These are phyloP conservation scores for Mentha longifolia DNA, from an alignment of 257 asterid species.

Conservation along the genomic window DNA sequence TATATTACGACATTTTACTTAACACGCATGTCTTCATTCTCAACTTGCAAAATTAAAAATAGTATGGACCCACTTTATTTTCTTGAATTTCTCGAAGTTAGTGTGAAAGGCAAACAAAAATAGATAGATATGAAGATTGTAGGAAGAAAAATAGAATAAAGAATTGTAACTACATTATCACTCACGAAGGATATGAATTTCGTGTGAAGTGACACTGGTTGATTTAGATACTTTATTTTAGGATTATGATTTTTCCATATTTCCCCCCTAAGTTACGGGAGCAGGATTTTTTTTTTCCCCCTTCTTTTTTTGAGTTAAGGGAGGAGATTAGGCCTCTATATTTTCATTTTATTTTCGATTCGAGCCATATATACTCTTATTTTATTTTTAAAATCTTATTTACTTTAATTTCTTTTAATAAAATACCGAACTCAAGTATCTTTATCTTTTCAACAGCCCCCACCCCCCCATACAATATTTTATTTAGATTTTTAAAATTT, in stretches of 20 bases:
- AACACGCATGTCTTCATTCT: constrained; percentile 66
- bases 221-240: constrained; percentile 30
- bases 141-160: constrained; percentile 6
- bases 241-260: not conserved
- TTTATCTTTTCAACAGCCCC: not conserved
- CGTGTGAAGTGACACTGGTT: constrained; percentile 35
- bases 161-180: constrained; percentile 16
- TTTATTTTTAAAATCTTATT: too few relatives aligned
- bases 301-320: not conserved
- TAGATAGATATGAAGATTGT: constrained; percentile 11
- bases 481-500: not conserved
- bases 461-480: not conserved
- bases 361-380: too few relatives aligned
- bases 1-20: constrained; percentile 56
- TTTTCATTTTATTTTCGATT: not conserved
- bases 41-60: constrained; percentile 45
- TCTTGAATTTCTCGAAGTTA: constrained; percentile 12
- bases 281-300: too few relatives aligned
- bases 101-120: constrained; percentile 20
- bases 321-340: not conserved
- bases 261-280: not conserved
- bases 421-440: too few relatives aligned
- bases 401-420: too few relatives aligned
- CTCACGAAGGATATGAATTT: constrained; percentile 14
- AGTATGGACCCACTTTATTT: constrained; percentile 42